Evolutionary conservation across 768 basidiomycete species (phyloP), one percentile per base, ranked within the genome.

Genomic region (Pilatotrama ljubarskyi): DNA sequence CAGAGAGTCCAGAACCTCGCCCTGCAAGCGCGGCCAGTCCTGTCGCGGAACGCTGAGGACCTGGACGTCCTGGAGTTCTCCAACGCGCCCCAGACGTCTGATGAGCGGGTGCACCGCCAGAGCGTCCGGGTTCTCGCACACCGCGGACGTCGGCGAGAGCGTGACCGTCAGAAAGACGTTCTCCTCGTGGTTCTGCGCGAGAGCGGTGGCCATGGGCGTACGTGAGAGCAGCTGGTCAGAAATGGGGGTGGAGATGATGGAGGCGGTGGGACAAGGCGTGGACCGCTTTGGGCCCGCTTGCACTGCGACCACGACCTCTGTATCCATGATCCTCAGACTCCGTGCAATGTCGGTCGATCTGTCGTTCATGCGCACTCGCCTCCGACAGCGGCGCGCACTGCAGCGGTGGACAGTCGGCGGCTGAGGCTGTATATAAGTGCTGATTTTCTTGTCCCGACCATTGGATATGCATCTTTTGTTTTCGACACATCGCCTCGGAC

Each of bases 111-210:
- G 76, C 14, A 71, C 61, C 17, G 65, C 62, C 32, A 81, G 69
- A 9, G 66, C 62, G 25, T 71, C 63, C 2, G 78, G 79, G 15
- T 71, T 55, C 25, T 62, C 55, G 37, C 70, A 55, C 48, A 72
- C 71, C 5, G 73, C 69, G 7, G 79, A 78, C 0, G 69, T 64
- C 1, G 75, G 65, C 14, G 73, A 67, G 32, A 80, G 65, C 0
- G 80, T 79, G 20, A 82, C 74, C 2, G 79, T 73, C 43, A 82
- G 71, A 63, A 80, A 79, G 1, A 73, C 71, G 66, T 81, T 79
- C 17, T 73, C 63, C 11, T 69, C 66, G 66, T 78, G 68, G 63
- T 81, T 70, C 22, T 78, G 68, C 13, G 54, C 47, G 40, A 63
- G 65, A 5, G 57, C 49, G 20, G 69, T 62, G 49, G 68, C 63